Percentiles rank a stretch among this genome's conserved stretches.
phyloP scores from a whole-genome alignment of 169 alveolate species.

The Plasmodium inui region DNA sequence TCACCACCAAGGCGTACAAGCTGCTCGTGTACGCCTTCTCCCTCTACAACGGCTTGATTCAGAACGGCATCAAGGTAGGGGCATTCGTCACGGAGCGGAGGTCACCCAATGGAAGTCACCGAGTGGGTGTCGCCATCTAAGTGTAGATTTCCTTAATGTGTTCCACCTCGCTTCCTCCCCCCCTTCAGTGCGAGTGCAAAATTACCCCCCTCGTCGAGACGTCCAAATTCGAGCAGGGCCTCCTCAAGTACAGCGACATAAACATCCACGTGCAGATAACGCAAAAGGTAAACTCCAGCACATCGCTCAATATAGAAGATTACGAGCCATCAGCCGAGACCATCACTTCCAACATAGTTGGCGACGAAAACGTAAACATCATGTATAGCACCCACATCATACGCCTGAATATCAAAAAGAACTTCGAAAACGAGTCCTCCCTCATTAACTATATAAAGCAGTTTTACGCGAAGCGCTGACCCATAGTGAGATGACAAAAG shows the following conservation, averaged over 20 bases:
- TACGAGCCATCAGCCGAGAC: conserved; percentile 37
- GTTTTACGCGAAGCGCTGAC: conserved; percentile 24
- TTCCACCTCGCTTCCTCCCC: neutral
- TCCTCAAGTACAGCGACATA: conserved; percentile 33
- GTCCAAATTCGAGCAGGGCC: conserved; percentile 51
- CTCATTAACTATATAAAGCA: conserved; percentile 62
- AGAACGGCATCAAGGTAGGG: conserved; percentile 47
- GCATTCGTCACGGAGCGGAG: neutral
- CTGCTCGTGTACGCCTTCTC: conserved; percentile 54
- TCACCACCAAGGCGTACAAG: conserved; percentile 66
- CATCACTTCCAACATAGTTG: neutral
- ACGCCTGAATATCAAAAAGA: conserved; percentile 54
- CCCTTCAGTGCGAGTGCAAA: conserved; percentile 61
- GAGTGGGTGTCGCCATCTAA: neutral
- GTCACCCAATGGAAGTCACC: neutral
- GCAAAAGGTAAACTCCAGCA: conserved; percentile 35
- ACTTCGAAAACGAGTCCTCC: conserved; percentile 55
- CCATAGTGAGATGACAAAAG: neutral
- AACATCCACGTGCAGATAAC: conserved; percentile 68
- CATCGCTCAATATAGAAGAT: neutral
- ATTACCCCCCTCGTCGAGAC: conserved; percentile 57
- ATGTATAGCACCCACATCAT: conserved; percentile 43
- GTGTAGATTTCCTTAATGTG: neutral
- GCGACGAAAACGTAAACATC: conserved; percentile 24
- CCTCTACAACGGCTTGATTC: conserved; percentile 31